Percentiles rank a stretch among this genome's conserved stretches.
phyloP scores from a whole-genome alignment of 257 asterid genomes.

The Buddleja alternifolia region DNA sequence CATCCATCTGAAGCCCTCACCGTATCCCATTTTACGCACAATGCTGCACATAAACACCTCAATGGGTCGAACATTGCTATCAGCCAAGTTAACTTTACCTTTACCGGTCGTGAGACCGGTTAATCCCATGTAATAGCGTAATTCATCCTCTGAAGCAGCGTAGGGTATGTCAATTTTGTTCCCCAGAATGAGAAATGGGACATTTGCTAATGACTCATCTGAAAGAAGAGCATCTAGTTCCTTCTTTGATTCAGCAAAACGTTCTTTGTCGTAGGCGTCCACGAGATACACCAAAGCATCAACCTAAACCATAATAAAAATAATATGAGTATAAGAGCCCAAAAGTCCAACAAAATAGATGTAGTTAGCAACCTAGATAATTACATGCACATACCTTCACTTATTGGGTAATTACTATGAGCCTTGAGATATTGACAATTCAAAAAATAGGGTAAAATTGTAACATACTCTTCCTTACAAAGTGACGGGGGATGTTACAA shows the following conservation, averaged over 20 bases:
- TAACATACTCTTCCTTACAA: too few species aligned
- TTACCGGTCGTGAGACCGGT: slow-evolving; percentile 51
- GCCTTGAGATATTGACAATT: too few species aligned
- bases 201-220: slow-evolving; percentile 42
- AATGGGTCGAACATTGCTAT: slow-evolving; percentile 36
- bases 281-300: slow-evolving; percentile 53
- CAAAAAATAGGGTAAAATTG: too few species aligned
- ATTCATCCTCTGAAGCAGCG: slow-evolving; percentile 57
- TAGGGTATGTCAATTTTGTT: slow-evolving; percentile 50
- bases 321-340: not conserved
- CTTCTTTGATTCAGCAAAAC: slow-evolving; percentile 50
- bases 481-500: too few species aligned
- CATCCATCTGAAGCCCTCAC: slow-evolving; percentile 59
- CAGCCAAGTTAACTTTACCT: slow-evolving; percentile 34
- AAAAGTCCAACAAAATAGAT: too few species aligned
- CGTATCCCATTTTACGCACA: slow-evolving; percentile 62
- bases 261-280: slow-evolving; percentile 49
- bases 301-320: slow-evolving; percentile 32
- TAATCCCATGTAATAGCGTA: slow-evolving; percentile 43
- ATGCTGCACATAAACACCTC: slow-evolving; percentile 65
- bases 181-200: slow-evolving; percentile 52
- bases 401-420: too few species aligned
- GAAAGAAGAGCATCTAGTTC: slow-evolving; percentile 54
- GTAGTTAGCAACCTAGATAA: too few species aligned
- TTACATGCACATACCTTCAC: too few species aligned